Evolutionary conservation across 805 yeast species (phyloP), one percentile per base, ranked within the genome.

Genomic region (Nakazawaea laoshanensis): DNA sequence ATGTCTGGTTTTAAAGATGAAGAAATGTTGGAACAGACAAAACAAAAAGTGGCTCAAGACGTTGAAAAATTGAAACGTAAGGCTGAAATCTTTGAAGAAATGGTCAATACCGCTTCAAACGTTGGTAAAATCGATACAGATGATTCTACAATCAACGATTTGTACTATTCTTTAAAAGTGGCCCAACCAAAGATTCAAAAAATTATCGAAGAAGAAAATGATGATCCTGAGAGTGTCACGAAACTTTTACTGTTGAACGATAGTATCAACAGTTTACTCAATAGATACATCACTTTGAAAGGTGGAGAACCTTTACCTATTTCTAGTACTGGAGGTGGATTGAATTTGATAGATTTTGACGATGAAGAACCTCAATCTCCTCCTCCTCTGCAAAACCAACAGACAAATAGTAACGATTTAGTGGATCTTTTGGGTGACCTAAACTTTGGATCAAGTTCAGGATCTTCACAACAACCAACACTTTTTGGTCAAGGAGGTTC

Each of bases 1-100:
- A 87, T 92, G 96, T 95, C 97, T 4, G 99, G 99, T 5, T 92
- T 86, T 64, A 83, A 83, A 54, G 86, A 83, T 48, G 95, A 87
- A 52, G 74, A 77, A 40, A 62, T 70, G 13, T 62, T 70, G 40
- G 73, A 74, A 35, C 83, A 78, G 46, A 82, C 86, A 43, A 77
- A 75, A 49, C 84, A 82, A 36, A 75, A 82, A 45, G 80, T 88
- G 21, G 77, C 79, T 21, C 85, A 81, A 42, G 97, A 92, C 49
- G 65, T 92, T 33, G 85, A 82, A 30, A 79, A 83, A 52, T 67
- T 92, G 47, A 78, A 75, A 46, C 71, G 95, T 36, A 92, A 92
- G 58, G 83, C 86, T 10, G 94, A 84, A 42, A 65, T 92, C 27
- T 73, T 92, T 41, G 78, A 79, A 36, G 96, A 89, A 46, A 88